Base-by-base conservation (phyloP, 805 yeast species). In the Priceomyces fermenticarens region DNA sequence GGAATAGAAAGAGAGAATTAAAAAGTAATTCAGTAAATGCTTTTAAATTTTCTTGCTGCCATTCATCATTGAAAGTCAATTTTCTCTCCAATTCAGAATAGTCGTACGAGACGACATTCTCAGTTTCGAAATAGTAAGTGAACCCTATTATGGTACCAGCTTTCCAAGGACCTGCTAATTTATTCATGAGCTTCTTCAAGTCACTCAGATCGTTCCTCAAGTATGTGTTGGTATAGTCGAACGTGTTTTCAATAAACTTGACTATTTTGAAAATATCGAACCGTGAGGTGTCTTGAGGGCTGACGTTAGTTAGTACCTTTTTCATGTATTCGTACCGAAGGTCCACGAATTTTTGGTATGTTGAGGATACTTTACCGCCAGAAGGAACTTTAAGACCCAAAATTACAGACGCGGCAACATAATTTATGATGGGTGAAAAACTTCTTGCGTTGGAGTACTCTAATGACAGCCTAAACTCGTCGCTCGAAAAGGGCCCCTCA, bases 191-290 rank as follows among this genome's bases (percentile, higher is more conserved):
- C 4, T 43, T 41, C 5, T 36, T 27, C 11, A 61, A 39, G 2
- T 50, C 57, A 29, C 41, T 36, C n/a, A 42, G 43, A 1, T 39
- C 15, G 10, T 38, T 36, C 3, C 47, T 38, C 37, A 66, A 67
- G 39, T 52, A 62, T n/a, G 43, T 41, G 1, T 44, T 39, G 3
- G 58, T 46, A 36, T 59, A 58, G 3, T 47, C 53, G 41, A 56
- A 57, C 0, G 75, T 65, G 27, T 58, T 60, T 47, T 69, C 73
- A 25, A 64, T 43, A 35, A 47, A 68, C 43, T 55, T 60, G 40
- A 66, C 54, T 5, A 67, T 42, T 16, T 49, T 49, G 26, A 53
- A 53, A 42, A 63, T 63, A 26, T 52, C 28, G 11, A 34, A 17
- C 10, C 28, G 43, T 32, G 35, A 25, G 13, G 36, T 38, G n/a